Evolutionary conservation across 305 asterid species (phyloP).

Genomic region (Ilex paraguariensis): DNA sequence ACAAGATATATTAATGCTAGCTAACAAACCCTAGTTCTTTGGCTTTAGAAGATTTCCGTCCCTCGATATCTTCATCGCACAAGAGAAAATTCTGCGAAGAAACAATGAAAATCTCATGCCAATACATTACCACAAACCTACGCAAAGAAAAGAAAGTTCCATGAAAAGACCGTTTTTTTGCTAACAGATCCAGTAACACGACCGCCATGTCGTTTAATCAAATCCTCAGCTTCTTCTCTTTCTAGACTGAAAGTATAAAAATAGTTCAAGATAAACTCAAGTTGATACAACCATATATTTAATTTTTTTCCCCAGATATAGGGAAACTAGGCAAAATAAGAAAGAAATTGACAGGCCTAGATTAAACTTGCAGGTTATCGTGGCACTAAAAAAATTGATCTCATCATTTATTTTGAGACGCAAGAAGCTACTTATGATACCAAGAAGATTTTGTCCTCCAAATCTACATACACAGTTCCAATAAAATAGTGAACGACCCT

Average conservation of each 20-base stretch:
- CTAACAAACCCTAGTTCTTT: conserved; percentile 83
- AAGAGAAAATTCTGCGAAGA: conserved; percentile 79
- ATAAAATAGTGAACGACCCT: too few relatives aligned
- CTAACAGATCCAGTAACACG: conserved; percentile 99
- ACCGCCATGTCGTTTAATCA: conserved; percentile 94
- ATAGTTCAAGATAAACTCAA: neutral
- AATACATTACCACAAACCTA: conserved; percentile 1
- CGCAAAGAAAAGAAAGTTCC: conserved; percentile 14
- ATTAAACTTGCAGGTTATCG: neutral
- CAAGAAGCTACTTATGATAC: too few relatives aligned
- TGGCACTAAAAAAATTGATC: neutral
- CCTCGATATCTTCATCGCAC: conserved; percentile 95
- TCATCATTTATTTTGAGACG: neutral
- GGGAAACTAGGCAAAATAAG: too few relatives aligned
- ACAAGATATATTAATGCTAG: conserved; percentile 12
- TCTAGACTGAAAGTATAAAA: conserved; percentile 61
- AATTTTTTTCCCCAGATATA: too few relatives aligned
- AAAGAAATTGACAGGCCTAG: neutral
- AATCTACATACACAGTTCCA: too few relatives aligned
- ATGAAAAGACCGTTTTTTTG: conserved; percentile 84
- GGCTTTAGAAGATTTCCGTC: conserved; percentile 83
- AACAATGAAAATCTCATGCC: conserved; percentile 8
- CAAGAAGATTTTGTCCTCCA: too few relatives aligned
- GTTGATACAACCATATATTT: neutral
- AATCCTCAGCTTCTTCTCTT: conserved; percentile 99